phyloP scores from a whole-genome alignment of 495 filamentous ascomycete species.

The Rostrohypoxylon terebratum region DNA sequence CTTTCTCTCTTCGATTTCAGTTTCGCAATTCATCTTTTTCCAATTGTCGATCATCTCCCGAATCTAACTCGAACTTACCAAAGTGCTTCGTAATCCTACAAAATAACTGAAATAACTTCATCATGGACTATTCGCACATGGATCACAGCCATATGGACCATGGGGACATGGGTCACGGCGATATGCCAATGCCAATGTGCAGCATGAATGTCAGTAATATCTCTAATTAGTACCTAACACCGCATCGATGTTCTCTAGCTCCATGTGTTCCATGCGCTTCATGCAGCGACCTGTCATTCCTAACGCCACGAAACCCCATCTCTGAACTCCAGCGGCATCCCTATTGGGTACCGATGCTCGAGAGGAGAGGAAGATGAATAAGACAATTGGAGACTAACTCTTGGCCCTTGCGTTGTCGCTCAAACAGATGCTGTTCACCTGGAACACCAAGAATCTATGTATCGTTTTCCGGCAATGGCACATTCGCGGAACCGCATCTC shows the following conservation, averaged over 20 bases:
- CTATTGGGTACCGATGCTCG: conserved; percentile 27
- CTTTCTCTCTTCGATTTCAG: conserved; percentile 4
- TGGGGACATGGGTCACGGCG: conserved; percentile 63
- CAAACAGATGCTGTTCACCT: conserved; percentile 95
- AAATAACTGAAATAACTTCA: conserved; percentile 3
- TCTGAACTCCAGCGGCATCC: not conserved
- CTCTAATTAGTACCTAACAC: not conserved
- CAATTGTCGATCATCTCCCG: not conserved
- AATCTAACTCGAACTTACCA: conserved; percentile 8
- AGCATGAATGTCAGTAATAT: conserved; percentile 81
- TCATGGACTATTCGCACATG: conserved; percentile 61
- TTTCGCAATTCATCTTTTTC: not conserved
- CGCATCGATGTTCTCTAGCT: conserved; percentile 13
- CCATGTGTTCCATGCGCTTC: too few species aligned
- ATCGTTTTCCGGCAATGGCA: conserved; percentile 95
- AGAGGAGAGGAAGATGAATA: conserved; percentile 1
- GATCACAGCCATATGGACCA: conserved; percentile 67
- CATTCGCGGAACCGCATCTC: conserved; percentile 73
- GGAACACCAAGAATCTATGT: conserved; percentile 91
- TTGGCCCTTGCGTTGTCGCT: conserved; percentile 7
- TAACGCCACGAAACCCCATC: conserved; percentile 17
- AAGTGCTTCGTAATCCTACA: conserved; percentile 5
- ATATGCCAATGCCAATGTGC: conserved; percentile 63
- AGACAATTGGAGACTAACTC: conserved; percentile 12
- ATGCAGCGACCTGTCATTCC: conserved; percentile 25